Evolutionary conservation across 2,329 filamentous ascomycete genomes (phyloP), one percentile per base, ranked within the genome.

Genomic region (Botrytis pseudocinerea): DNA sequence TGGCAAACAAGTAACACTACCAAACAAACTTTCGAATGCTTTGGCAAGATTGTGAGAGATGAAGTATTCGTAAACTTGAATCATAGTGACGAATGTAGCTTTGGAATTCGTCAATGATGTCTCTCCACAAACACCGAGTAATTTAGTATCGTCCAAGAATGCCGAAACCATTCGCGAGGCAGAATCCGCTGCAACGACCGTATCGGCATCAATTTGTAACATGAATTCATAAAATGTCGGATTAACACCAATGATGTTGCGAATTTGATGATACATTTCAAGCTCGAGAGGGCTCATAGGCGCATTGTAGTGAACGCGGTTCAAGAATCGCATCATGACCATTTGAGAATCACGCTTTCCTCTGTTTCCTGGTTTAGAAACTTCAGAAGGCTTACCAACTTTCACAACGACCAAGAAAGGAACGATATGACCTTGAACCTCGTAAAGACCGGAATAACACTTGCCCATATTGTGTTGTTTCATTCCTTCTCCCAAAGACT

Each of bases 381-480:
- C 91, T 82, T 93, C 91, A n/a, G 90, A 92, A 32, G 91, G 91
- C 82, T 92, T 93, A 85, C 96, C 96, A 78, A 98, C 90, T 87
- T 99, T 99, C 83, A 98, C 95, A 63, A 99, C 87, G 70, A 99
- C 96, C 82, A 99, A 82, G 89, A 97, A 99, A 35, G 96, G 96
- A 63, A 99, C 96, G 77, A 99, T 98, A 81, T 99, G 95, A 76
- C 96, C 96, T 81, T 98, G 93, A 10, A 98, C 95, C 83, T 99
- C 96, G 82, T 99, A 99, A 8, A 99, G 87, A 80, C 96, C 96
- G 32, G 96, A 98, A 84, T 99, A 99, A 76, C 98, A 90, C 84
- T 99, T 99, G 83, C 93, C 96, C 95, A 98, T 98, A 83, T 99
- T 99, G 86, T 98, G 96, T 83, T 98, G 96, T 85, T 97, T 97